Conservation (phyloP, 495 filamentous ascomycete genomes). For the Hypoxylon lienhwacheense region DNA sequence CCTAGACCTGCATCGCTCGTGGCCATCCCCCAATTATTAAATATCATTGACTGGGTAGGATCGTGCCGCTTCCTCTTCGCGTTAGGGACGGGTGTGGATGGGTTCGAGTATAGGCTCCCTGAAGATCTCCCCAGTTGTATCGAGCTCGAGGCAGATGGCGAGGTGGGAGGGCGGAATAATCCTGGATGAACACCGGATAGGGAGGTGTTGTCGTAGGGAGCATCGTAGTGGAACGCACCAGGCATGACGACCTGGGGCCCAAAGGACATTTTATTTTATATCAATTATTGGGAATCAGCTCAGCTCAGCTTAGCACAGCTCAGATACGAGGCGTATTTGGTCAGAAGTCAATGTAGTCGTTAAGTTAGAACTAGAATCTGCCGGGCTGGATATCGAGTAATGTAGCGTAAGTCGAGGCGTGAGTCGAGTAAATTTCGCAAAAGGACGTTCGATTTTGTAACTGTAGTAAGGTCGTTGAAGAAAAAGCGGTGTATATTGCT, state of each 20-base stretch:
- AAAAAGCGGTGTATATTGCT: not conserved
- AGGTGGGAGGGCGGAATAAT: conserved; percentile 71
- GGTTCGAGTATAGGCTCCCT: conserved; percentile 51
- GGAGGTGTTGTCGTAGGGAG: conserved; percentile 37
- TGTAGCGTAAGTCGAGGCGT: too few species aligned
- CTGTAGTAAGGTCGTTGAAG: conserved; percentile 1
- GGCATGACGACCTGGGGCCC: conserved; percentile 51
- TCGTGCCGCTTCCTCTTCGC: conserved; percentile 48
- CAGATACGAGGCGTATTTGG: too few species aligned
- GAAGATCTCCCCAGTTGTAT: conserved; percentile 59
- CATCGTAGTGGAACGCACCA: conserved; percentile 54
- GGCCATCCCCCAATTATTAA: conserved; percentile 37
- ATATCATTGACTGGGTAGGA: conserved; percentile 33
- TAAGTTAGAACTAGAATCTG: not conserved
- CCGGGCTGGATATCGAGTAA: too few species aligned
- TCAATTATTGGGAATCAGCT: not conserved
- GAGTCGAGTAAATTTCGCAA: too few species aligned
- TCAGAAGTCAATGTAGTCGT: not conserved
- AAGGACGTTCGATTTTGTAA: too few species aligned
- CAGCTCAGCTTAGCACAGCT: too few species aligned
- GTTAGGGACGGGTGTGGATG: conserved; percentile 30
- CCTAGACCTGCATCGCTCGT: conserved; percentile 33
- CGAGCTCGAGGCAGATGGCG: conserved; percentile 63
- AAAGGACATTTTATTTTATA: conserved; percentile 43
- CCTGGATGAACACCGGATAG: conserved; percentile 58